phyloP scores from a whole-genome alignment of 257 asterid genomes.

The Gynochthodes officinalis region DNA sequence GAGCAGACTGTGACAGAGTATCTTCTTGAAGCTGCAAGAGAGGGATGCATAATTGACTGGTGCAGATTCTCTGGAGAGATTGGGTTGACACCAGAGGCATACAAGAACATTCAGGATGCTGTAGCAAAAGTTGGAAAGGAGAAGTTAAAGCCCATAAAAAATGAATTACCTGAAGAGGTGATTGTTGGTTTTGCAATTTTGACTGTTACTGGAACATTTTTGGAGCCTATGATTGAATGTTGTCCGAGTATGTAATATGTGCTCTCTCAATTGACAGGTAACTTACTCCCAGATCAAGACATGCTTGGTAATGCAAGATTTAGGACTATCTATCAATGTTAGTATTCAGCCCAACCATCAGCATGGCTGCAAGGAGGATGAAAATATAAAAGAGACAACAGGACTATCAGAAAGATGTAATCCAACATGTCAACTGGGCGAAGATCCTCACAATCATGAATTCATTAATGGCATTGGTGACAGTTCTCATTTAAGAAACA shows the following conservation, averaged over 20 bases:
- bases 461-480: conserved; percentile 10
- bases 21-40: conserved; percentile 79
- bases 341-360: conserved; percentile 31
- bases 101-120: conserved; percentile 42
- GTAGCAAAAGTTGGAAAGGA: conserved; percentile 69
- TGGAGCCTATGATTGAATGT: conserved; percentile 4
- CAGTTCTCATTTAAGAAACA: conserved; percentile 15
- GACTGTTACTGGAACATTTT: neutral
- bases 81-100: conserved; percentile 52
- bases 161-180: conserved; percentile 88
- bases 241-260: neutral
- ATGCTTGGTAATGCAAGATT: conserved; percentile 57
- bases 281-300: conserved; percentile 64
- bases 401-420: conserved; percentile 19
- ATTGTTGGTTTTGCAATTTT: conserved; percentile 14
- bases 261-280: conserved; percentile 38
- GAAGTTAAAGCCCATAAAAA: conserved; percentile 77
- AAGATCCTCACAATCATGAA: conserved; percentile 15
- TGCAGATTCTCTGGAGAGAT: conserved; percentile 60
- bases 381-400: conserved; percentile 26
- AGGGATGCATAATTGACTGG: conserved; percentile 73
- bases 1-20: conserved; percentile 67
- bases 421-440: conserved; percentile 15
- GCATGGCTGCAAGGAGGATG: conserved; percentile 26
- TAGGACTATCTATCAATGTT: conserved; percentile 37